These are phyloP conservation scores for Hygrophila difformis DNA, from an alignment of 257 asterid species.

Conservation along the genomic window DNA sequence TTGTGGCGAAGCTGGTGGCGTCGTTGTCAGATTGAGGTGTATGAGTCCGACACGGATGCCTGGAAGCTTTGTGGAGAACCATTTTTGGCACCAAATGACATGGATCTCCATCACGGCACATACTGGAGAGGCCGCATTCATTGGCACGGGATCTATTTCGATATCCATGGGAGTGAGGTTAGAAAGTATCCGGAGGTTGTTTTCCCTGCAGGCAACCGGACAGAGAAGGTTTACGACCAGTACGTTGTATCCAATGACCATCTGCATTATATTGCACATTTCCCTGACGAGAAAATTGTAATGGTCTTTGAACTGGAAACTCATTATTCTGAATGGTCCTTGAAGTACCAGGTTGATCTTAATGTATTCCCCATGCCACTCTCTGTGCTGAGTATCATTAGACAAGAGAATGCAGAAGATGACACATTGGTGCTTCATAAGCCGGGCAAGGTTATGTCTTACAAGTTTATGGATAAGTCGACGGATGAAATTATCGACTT, in stretches of 20 bases:
- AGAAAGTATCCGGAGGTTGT: constrained; percentile 18
- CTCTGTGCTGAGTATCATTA: constrained; percentile 18
- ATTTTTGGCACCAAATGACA: constrained; percentile 13
- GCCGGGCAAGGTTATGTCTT: constrained; percentile 18
- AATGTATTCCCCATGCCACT: constrained; percentile 1
- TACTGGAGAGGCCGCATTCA: constrained; percentile 25
- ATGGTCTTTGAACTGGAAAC: constrained; percentile 20
- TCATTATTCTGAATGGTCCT: constrained; percentile 16
- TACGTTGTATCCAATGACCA: constrained; percentile 17
- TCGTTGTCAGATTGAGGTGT: constrained; percentile 25
- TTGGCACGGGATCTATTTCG: constrained; percentile 23
- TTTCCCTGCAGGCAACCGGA: neutral
- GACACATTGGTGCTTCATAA: constrained; percentile 18
- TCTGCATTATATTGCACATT: constrained; percentile 19
- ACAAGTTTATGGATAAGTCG: constrained; percentile 7
- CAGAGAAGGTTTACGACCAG: neutral
- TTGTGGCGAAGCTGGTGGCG: constrained; percentile 17
- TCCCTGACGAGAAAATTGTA: constrained; percentile 5
- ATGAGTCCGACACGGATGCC: constrained; percentile 14
- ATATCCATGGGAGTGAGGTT: constrained; percentile 8
- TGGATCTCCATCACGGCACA: constrained; percentile 18
- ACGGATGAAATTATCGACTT: constrained; percentile 15
- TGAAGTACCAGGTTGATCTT: constrained; percentile 14
- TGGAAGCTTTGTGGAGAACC: constrained; percentile 24
- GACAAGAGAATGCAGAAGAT: constrained; percentile 23